Evolutionary conservation across 345 rosid species (phyloP).

Genomic region (Euclidium syriacum): DNA sequence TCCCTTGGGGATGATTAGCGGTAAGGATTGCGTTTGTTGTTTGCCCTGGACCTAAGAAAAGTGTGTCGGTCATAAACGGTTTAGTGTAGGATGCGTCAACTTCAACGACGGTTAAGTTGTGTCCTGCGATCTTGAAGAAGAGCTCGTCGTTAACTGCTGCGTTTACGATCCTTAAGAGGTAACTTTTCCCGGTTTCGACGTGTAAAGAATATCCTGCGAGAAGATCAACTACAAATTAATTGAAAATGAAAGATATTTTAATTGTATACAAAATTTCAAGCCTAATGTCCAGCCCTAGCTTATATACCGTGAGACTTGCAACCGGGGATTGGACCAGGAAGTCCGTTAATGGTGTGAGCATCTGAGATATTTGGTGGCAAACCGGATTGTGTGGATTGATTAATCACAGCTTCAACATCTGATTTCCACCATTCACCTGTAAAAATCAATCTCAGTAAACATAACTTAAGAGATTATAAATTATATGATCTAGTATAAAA

Average conservation of each 20-base stretch:
- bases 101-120: constrained; percentile 60
- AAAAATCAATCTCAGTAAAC: background rate
- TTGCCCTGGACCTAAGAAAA: constrained; percentile 71
- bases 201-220: constrained; percentile 37
- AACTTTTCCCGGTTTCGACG: constrained; percentile 53
- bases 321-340: constrained; percentile 45
- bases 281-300: no score
- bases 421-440: constrained; percentile 90
- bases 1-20: constrained; percentile 38
- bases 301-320: constrained; percentile 66
- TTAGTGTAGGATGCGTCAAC: constrained; percentile 61
- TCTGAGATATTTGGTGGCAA: constrained; percentile 68
- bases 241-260: no score
- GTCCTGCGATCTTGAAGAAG: constrained; percentile 65
- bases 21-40: constrained; percentile 65
- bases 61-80: constrained; percentile 44
- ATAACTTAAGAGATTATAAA: background rate
- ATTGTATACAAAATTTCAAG: no score
- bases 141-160: constrained; percentile 77
- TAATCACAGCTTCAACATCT: constrained; percentile 58
- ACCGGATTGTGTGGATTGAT: constrained; percentile 43
- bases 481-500: background rate
- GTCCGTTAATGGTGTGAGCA: constrained; percentile 71
- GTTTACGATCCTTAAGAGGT: constrained; percentile 57
- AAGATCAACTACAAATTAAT: no score